A percentile compares a stretch with the other conserved stretches of the same genome.
phyloP scores from a whole-genome alignment of 1,284 basidiomycete genomes.

The Pisolithus thermaeus region DNA sequence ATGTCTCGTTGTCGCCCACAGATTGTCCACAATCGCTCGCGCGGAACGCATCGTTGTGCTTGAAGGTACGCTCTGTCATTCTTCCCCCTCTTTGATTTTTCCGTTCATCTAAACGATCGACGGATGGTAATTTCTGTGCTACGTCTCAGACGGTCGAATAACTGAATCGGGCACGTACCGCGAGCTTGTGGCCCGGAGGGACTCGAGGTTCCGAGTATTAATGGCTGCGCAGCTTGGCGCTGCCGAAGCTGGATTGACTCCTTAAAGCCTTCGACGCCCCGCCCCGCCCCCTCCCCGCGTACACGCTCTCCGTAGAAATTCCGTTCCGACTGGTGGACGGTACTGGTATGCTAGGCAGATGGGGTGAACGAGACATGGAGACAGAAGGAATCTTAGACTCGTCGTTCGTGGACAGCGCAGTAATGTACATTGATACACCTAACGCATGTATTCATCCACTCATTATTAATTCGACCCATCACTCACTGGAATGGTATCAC shows the following conservation, averaged over 20 bases:
- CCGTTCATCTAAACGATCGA: neutral
- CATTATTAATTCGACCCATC: no score
- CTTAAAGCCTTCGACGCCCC: neutral
- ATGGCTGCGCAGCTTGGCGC: conserved; percentile 84
- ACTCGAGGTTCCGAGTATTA: conserved; percentile 74
- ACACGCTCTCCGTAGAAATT: neutral
- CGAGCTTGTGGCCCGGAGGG: conserved; percentile 60
- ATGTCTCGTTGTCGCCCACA: conserved; percentile 85
- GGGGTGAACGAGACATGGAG: no score
- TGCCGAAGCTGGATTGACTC: conserved; percentile 24
- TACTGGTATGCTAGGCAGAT: no score
- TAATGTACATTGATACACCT: no score
- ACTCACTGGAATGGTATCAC: no score
- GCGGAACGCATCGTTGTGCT: conserved; percentile 85
- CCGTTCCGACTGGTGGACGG: no score
- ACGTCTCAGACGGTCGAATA: conserved; percentile 60
- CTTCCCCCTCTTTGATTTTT: no score
- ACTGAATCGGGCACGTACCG: conserved; percentile 82
- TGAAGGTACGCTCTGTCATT: conserved; percentile 50
- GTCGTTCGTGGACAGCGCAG: no score
- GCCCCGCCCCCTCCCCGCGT: neutral
- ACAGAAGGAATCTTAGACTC: no score
- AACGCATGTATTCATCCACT: no score
- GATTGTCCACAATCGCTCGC: conserved; percentile 80
- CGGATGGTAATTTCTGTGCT: neutral